Conservation (phyloP, 495 filamentous ascomycete species). For the Aspergillus ellipticus region DNA sequence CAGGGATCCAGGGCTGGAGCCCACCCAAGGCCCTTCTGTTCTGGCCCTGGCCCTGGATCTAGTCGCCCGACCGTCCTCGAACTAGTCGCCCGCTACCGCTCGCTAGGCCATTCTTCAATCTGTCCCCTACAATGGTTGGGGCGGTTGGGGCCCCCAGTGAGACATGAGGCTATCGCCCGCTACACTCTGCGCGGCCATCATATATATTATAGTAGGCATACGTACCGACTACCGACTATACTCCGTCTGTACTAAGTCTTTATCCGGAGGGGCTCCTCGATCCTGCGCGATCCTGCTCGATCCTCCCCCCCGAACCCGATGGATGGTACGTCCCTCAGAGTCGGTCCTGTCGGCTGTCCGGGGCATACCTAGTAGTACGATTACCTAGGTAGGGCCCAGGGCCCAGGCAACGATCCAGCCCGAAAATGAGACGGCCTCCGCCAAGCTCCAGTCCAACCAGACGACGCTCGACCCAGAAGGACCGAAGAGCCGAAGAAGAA, state of each 20-base stretch:
- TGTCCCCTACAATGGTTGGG: conserved; percentile 1
- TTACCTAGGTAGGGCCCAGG: too few relatives aligned
- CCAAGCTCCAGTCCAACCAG: background rate
- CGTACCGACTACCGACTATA: too few relatives aligned
- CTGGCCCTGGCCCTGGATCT: conserved; percentile 2
- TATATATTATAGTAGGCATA: too few relatives aligned
- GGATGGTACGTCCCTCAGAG: too few relatives aligned
- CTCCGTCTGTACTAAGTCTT: too few relatives aligned
- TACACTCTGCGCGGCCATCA: too few relatives aligned
- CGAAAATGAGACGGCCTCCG: background rate
- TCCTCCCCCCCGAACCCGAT: too few relatives aligned
- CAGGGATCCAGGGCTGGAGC: conserved; percentile 14
- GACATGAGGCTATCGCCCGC: background rate
- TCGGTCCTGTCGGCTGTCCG: too few relatives aligned
- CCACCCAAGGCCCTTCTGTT: background rate
- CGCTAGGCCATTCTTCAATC: conserved; percentile 2
- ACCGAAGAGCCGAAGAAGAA: background rate
- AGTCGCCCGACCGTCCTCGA: background rate
- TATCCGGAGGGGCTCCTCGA: background rate
- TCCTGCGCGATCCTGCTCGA: too few relatives aligned
- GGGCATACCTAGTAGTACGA: too few relatives aligned
- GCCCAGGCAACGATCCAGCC: background rate
- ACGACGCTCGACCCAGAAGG: too few relatives aligned
- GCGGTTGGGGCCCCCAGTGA: background rate
- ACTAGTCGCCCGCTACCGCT: background rate